These are phyloP conservation scores for Botrytis deweyae DNA, from an alignment of 2,329 filamentous ascomycete species.

Conservation along the genomic window DNA sequence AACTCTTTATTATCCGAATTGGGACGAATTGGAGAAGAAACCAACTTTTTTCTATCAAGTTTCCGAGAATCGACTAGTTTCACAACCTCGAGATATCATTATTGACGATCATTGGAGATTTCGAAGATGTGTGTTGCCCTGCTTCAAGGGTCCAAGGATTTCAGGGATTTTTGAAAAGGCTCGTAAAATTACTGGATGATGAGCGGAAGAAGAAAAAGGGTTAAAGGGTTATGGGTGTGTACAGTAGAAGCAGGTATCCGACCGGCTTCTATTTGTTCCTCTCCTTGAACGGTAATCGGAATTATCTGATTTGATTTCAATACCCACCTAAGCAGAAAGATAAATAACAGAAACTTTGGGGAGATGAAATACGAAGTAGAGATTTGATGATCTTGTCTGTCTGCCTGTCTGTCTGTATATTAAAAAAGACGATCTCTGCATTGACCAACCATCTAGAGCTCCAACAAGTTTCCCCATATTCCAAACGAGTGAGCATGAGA, in stretches of 20 bases:
- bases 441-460: slow-evolving; percentile 6
- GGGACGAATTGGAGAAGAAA: slow-evolving; percentile 17
- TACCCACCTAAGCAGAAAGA: not conserved
- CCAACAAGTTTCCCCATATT: not conserved
- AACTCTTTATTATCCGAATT: slow-evolving; percentile 19
- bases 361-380: not conserved
- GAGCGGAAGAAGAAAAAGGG: not conserved
- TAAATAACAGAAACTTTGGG: not conserved
- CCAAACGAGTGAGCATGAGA: not conserved
- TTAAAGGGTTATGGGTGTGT: not conserved
- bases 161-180: not conserved
- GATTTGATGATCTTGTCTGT: not conserved
- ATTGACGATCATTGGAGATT: slow-evolving; percentile 21
- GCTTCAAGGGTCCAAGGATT: slow-evolving; percentile 20
- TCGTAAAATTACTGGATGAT: slow-evolving; percentile 5
- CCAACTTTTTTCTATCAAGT: slow-evolving; percentile 7
- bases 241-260: not conserved
- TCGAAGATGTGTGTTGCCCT: slow-evolving; percentile 2
- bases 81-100: slow-evolving; percentile 21
- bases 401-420: not conserved
- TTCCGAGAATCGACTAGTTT: slow-evolving; percentile 6
- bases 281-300: not conserved
- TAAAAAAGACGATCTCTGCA: not conserved
- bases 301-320: not conserved
- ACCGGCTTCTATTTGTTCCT: not conserved